Percentiles rank a stretch among this genome's conserved stretches.
phyloP scores from a whole-genome alignment of 306 rosid genomes.

The Vigna unguiculata region DNA sequence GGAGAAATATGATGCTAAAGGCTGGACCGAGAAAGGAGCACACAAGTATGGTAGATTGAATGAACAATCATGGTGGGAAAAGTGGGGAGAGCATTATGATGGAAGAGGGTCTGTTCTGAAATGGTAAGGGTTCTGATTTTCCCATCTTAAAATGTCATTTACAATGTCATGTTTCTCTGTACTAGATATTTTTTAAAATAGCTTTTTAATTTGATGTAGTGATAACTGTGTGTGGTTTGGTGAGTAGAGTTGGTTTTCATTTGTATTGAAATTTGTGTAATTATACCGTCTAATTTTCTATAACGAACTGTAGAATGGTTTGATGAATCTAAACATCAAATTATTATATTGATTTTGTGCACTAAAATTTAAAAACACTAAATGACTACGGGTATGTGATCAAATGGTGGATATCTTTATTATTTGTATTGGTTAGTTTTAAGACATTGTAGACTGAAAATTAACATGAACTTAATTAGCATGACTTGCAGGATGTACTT shows the following conservation, averaged over 20 bases:
- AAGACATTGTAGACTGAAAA: not conserved
- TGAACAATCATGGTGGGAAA: slow-evolving; percentile 99
- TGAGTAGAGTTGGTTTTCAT: slow-evolving; percentile 5
- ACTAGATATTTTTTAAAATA: not conserved
- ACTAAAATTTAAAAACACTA: slow-evolving; percentile 4
- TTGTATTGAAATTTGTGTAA: not conserved
- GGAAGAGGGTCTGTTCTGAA: slow-evolving; percentile 98
- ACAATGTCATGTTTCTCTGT: slow-evolving; percentile 34
- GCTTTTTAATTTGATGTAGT: slow-evolving; percentile 24
- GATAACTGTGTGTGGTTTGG: not conserved
- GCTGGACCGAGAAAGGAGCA: slow-evolving; percentile 99
- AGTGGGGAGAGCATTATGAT: slow-evolving; percentile 98
- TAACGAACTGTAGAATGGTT: not conserved
- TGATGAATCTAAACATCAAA: not conserved
- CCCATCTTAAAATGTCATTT: slow-evolving; percentile 23
- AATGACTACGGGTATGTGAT: slow-evolving; percentile 2
- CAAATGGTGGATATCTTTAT: slow-evolving; percentile 1
- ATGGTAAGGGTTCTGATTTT: slow-evolving; percentile 65
- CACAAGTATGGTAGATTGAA: slow-evolving; percentile 95
- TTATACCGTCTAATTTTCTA: not conserved
- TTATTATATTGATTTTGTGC: slow-evolving; percentile 11
- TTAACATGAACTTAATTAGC: not conserved
- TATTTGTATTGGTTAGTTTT: slow-evolving; percentile 1
- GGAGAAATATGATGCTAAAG: slow-evolving; percentile 98
- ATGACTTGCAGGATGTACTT: not conserved